Conservation (phyloP, 345 rosid genomes). For the Stellera chamaejasme region DNA sequence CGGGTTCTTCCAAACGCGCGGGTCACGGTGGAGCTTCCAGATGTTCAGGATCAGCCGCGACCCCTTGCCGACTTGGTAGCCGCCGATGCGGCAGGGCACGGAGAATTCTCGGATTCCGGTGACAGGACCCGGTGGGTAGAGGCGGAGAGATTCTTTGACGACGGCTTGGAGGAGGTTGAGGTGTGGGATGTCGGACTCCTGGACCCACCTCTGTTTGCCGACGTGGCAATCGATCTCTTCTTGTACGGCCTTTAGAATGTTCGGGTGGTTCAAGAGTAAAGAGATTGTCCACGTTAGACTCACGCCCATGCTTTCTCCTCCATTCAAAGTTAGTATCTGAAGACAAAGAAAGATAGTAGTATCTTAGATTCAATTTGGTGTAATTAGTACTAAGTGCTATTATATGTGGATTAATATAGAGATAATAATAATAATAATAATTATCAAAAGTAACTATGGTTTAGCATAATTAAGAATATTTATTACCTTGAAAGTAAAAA, state of each 20-base stretch:
- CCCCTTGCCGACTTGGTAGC: conserved; percentile 37
- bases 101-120: conserved; percentile 42
- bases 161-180: conserved; percentile 46
- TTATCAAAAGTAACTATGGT: no score
- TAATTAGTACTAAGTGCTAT: no score
- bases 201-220: conserved; percentile 36
- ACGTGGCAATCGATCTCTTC: conserved; percentile 43
- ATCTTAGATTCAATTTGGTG: conserved; percentile 13
- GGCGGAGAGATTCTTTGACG: conserved; percentile 49
- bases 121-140: conserved; percentile 45
- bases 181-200: conserved; percentile 44
- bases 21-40: conserved; percentile 58
- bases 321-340: conserved; percentile 39
- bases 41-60: conserved; percentile 41
- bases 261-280: conserved; percentile 33
- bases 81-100: conserved; percentile 37
- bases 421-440: no score
- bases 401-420: no score
- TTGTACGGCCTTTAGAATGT: conserved; percentile 28
- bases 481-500: no score
- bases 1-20: conserved; percentile 33
- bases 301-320: conserved; percentile 42
- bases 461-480: no score
- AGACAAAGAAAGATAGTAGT: no score
- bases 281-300: conserved; percentile 43